Evolutionary conservation across 176 grass and related monocot genomes (phyloP), one percentile per base, ranked within the genome.

Genomic region (Triticum dicoccoides): DNA sequence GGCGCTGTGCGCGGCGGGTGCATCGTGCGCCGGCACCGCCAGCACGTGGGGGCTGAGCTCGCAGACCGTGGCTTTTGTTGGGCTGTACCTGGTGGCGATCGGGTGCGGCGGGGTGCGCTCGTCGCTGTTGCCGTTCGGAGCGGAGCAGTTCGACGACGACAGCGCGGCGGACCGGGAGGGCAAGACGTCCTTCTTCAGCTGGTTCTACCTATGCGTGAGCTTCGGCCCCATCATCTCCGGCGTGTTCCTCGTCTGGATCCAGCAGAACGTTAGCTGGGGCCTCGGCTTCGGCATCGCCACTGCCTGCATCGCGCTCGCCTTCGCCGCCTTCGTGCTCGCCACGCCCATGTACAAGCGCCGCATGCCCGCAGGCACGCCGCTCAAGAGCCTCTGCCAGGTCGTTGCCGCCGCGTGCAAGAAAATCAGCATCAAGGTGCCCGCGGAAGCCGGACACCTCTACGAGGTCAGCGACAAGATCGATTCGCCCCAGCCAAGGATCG

Each of bases 51-150:
- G 35, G 29, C 51, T 61, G 39, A 73, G 79, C 4, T 25, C 80
- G 0, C 73, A 79, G 67, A 87, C 76, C 27, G 38, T 88, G 3
- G 88, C 83, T 30, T 96, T 89, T 80, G 6, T 91, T 15, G 94
- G 91, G n/a, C 37, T 96, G 35, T 96, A 96, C 77, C 94, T 96
- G 63, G 88, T 96, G 27, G 94, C 94, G 17, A 21, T 93, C 30
- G 91, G 89, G 17, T 81, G 87, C 79, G 94, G 94, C 5, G 94
- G 91, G 15, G 88, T 96, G 24, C 89, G 88, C 4, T 93, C 94
- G 5, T 85, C 89, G 20, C 78, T 96, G 62, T 85, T 93, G 5
- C 91, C 94, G 56, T 89, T 97, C 11, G 94, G 94, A n/a, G 94
- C 92, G 18, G 87, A 94, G 82, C 94, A 97, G 44, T 97, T 94